Percentiles rank a stretch among this genome's conserved stretches.
Evolutionary conservation across 805 yeast genomes (phyloP).

Genomic region (Grigorovia yakushimaensis): DNA sequence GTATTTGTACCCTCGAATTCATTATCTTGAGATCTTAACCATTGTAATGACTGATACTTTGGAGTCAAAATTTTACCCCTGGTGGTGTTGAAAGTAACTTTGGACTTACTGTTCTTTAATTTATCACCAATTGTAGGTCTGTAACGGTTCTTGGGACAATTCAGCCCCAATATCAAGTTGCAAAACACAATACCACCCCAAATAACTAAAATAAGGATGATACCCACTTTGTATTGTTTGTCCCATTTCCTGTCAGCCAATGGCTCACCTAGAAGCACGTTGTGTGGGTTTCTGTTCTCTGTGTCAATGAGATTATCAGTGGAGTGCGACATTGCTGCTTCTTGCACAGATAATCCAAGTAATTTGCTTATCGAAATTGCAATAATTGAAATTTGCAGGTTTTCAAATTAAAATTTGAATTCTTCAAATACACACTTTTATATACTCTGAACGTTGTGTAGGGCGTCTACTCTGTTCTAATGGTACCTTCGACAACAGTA

Average conservation of each 20-base stretch:
- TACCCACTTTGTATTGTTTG: slow-evolving; percentile 9
- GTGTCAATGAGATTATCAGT: not conserved
- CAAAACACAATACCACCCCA: slow-evolving; percentile 18
- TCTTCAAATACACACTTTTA: too few species aligned
- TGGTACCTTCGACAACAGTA: slow-evolving; percentile 31
- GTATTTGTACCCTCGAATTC: slow-evolving; percentile 31
- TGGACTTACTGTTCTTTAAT: slow-evolving; percentile 11
- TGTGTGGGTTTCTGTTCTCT: not conserved
- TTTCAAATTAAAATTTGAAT: too few species aligned
- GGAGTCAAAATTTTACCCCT: slow-evolving; percentile 54
- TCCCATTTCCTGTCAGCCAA: not conserved
- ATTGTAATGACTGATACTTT: slow-evolving; percentile 46
- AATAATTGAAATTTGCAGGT: not conserved
- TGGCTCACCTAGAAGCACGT: not conserved
- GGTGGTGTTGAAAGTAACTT: slow-evolving; percentile 34
- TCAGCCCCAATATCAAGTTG: slow-evolving; percentile 6
- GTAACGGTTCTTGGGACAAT: not conserved
- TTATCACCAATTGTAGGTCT: not conserved
- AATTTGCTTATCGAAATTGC: not conserved
- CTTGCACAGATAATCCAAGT: too few species aligned
- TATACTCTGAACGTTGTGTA: too few species aligned
- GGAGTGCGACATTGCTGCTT: not conserved
- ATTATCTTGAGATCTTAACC: slow-evolving; percentile 42
- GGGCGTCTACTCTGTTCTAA: slow-evolving; percentile 1
- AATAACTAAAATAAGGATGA: slow-evolving; percentile 10